Evolutionary conservation across 345 rosid genomes (phyloP).

Genomic region (Odontarrhena argentea): DNA sequence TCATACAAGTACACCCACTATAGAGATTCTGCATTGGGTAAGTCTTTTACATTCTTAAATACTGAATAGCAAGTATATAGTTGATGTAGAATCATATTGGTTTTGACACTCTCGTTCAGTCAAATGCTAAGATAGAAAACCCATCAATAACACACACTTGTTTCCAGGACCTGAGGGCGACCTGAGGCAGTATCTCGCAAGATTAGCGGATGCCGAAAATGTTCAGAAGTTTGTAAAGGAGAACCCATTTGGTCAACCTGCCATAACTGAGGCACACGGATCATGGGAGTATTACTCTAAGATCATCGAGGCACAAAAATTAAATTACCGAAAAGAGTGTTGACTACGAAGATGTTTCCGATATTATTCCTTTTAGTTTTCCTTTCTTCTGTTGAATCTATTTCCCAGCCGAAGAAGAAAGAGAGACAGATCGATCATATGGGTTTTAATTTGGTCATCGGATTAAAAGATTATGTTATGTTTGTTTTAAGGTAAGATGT

Average conservation of each 20-base stretch:
- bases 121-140: neutral
- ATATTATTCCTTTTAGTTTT: neutral
- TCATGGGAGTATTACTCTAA: constrained; percentile 62
- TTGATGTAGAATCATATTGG: constrained; percentile 19
- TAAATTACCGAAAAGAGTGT: neutral
- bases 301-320: constrained; percentile 35
- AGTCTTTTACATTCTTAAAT: constrained; percentile 34
- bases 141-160: neutral
- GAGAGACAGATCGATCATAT: too few species aligned
- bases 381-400: constrained; percentile 21
- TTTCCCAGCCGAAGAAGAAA: constrained; percentile 23
- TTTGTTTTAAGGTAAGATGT: constrained; percentile 10
- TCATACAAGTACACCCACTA: constrained; percentile 49
- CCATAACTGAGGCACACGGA: constrained; percentile 57
- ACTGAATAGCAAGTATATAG: neutral
- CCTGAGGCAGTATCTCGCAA: constrained; percentile 67
- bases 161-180: constrained; percentile 76
- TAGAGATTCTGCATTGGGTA: constrained; percentile 70
- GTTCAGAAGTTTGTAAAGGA: constrained; percentile 63
- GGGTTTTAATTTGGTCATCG: too few species aligned
- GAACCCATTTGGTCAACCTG: constrained; percentile 79
- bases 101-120: neutral
- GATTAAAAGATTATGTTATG: too few species aligned
- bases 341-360: neutral
- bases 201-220: constrained; percentile 54